These are phyloP conservation scores for Penicillium paneum DNA, from an alignment of 2,329 filamentous ascomycete genomes.

Conservation along the genomic window DNA sequence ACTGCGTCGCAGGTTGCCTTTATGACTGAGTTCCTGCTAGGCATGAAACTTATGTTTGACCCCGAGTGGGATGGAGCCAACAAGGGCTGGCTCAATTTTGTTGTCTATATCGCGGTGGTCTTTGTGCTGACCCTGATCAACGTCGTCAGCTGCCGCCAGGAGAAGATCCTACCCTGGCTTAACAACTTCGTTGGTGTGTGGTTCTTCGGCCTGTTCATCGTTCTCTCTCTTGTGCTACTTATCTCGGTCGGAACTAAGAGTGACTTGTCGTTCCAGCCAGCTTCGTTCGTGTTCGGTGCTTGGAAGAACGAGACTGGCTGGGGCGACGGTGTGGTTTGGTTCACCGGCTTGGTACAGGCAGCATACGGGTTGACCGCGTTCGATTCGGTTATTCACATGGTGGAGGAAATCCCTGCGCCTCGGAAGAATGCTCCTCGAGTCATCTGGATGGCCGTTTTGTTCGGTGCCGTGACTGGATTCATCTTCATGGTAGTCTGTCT, in stretches of 20 bases:
- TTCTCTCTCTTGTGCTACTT: conserved; percentile 51
- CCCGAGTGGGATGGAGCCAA: conserved; percentile 46
- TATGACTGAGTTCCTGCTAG: conserved; percentile 57
- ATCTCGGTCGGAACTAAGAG: conserved; percentile 51
- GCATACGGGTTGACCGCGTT: conserved; percentile 58
- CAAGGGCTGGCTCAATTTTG: conserved; percentile 53
- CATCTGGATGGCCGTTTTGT: conserved; percentile 53
- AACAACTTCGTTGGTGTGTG: conserved; percentile 57
- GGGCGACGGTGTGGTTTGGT: conserved; percentile 56
- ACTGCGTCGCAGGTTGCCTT: conserved; percentile 57
- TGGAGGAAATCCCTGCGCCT: conserved; percentile 56
- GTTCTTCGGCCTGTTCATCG: conserved; percentile 53
- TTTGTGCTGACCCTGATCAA: conserved; percentile 51
- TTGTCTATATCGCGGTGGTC: conserved; percentile 55
- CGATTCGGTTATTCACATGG: conserved; percentile 58
- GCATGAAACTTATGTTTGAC: conserved; percentile 56
- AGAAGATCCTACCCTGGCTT: conserved; percentile 49
- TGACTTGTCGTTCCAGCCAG: conserved; percentile 48
- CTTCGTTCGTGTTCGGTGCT: conserved; percentile 52
- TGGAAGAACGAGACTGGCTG: conserved; percentile 56
- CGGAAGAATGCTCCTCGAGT: conserved; percentile 51
- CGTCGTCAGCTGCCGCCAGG: conserved; percentile 51
- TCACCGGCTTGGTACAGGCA: conserved; percentile 56
- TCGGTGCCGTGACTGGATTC: conserved; percentile 51
- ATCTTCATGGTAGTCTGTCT: conserved; percentile 54